Evolutionary conservation across 768 basidiomycete species (phyloP), one percentile per base, ranked within the genome.

Genomic region (Phylloporus sp.): DNA sequence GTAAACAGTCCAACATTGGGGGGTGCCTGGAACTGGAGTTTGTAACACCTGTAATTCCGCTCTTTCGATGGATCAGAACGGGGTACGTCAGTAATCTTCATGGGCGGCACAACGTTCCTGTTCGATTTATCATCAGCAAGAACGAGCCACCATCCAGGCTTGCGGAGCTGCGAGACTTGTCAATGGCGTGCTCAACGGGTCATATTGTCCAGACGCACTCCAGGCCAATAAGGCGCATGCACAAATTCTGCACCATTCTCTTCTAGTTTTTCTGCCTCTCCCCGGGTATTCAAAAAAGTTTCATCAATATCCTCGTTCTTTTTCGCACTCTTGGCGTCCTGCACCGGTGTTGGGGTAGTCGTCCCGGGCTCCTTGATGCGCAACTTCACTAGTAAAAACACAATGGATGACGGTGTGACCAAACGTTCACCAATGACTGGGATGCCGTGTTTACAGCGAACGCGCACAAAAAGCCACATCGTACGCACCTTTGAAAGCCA

Each of bases 191-290:
- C 13, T 41, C 24, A 51, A 9, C 20, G 0, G 10, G 7, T 15
- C 23, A 18, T 13, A 24, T 23, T n/a, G 26, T 26, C 36, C 28
- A 38, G 35, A 73, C 86, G 39, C 60, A 95, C 93, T 53, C 78
- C 81, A 50, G 95, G 93, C 93, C 93, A 98, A 62, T 81, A 79
- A 5, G 95, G 95, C 7, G 95, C 91, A 65, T 99, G 95, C n/a
- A 88, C 93, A 52, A 73, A 83, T 24, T 78, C 81, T 46, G 72
- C 72, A 10, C 71, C 58, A n/a, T 62, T 63, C 24, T 72, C 72
- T n/a, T 73, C 68, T 0, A 83, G 56, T 45, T 85, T 83, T 58
- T 91, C 90, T 0, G 78, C 74, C 5, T 87, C 85, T 28, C 76
- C 76, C 20, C 81, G 75, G 28, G 79, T 77, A 18, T 69, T 72